phyloP scores from a whole-genome alignment of 805 yeast species.

The Isabelozyma heimii region DNA sequence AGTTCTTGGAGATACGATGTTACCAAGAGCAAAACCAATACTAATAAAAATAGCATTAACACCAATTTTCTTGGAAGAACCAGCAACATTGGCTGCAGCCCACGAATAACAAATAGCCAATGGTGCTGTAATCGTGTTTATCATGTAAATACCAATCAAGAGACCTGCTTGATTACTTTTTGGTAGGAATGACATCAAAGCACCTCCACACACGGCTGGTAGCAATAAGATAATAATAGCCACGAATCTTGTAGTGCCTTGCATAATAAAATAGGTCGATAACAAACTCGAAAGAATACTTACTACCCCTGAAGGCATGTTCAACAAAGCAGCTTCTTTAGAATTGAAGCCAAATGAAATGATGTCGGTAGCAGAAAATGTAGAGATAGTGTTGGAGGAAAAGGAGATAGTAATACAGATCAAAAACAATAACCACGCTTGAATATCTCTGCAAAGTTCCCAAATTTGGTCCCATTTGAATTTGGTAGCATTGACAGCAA shows the following conservation, averaged over 20 bases:
- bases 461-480: constrained; percentile 10
- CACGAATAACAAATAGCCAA: constrained; percentile 11
- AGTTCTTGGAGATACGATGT: constrained; percentile 10
- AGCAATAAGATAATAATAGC: constrained; percentile 13
- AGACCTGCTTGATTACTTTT: constrained; percentile 21
- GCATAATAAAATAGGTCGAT: constrained; percentile 16
- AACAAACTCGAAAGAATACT: constrained; percentile 14
- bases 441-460: constrained; percentile 14
- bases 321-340: constrained; percentile 15
- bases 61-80: constrained; percentile 10
- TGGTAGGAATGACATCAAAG: constrained; percentile 15
- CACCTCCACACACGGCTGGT: constrained; percentile 20
- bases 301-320: constrained; percentile 21
- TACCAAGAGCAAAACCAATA: constrained; percentile 11
- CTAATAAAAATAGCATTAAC: constrained; percentile 8
- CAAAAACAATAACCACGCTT: constrained; percentile 15
- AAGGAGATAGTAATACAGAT: constrained; percentile 16
- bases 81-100: constrained; percentile 11
- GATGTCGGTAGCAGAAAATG: constrained; percentile 15
- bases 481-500: constrained; percentile 12
- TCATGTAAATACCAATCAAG: constrained; percentile 21
- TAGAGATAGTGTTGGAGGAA: constrained; percentile 17
- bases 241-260: constrained; percentile 14
- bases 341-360: constrained; percentile 17
- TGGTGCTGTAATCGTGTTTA: constrained; percentile 10